Percentiles rank a stretch among this genome's conserved stretches.
These are phyloP conservation scores for Schizochytrium sp. DNA, from an alignment of 108 stramenopile species.

Conservation along the genomic window DNA sequence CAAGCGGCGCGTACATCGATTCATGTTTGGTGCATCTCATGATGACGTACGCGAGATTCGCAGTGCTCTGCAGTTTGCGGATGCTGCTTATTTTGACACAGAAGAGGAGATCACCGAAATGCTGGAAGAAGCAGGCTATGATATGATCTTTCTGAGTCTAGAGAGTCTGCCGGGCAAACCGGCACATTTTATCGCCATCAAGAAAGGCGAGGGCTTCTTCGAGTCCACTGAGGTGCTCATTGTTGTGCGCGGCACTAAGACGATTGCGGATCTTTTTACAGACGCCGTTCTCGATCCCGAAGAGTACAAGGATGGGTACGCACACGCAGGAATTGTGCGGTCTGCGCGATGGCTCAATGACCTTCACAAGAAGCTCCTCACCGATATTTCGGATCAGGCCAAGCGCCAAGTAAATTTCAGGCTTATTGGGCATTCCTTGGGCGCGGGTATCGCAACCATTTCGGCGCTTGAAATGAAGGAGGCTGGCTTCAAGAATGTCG, in stretches of 20 bases:
- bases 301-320: conserved; percentile 59
- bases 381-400: conserved; percentile 39
- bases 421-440: conserved; percentile 62
- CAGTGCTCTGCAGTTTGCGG: conserved; percentile 50
- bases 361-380: conserved; percentile 49
- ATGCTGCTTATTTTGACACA: conserved; percentile 56
- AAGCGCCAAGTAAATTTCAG: conserved; percentile 54
- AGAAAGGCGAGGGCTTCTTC: conserved; percentile 49
- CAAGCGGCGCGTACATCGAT: conserved; percentile 67
- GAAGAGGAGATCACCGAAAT: conserved; percentile 53
- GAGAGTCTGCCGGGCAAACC: conserved; percentile 59
- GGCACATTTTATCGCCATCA: conserved; percentile 63
- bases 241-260: conserved; percentile 68
- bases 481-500: conserved; percentile 30
- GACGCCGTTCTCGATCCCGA: conserved; percentile 60
- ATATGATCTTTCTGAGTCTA: conserved; percentile 50
- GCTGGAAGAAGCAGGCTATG: conserved; percentile 34
- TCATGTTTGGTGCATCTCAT: conserved; percentile 46
- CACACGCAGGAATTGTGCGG: conserved; percentile 57
- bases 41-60: conserved; percentile 56
- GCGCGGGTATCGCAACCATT: conserved; percentile 67
- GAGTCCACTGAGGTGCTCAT: conserved; percentile 55
- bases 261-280: conserved; percentile 62
- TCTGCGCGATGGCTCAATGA: conserved; percentile 57
- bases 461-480: conserved; percentile 60